Conservation (phyloP, 495 filamentous ascomycete genomes). For the Hyphodiscus hymeniophilus region DNA sequence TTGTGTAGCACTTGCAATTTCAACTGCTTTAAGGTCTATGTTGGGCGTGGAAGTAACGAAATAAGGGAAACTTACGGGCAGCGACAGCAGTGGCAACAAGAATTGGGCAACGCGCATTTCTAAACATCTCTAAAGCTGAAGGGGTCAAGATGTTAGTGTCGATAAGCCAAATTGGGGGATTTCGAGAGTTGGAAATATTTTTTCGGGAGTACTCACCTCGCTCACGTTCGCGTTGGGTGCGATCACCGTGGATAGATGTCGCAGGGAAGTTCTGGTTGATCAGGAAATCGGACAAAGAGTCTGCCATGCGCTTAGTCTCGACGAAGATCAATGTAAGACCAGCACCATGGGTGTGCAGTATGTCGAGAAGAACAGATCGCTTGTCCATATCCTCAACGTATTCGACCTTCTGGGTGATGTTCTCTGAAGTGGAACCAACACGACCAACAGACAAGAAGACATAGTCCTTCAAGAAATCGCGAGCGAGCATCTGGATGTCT, state of each 20-base stretch:
- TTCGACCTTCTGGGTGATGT: constrained; percentile 98
- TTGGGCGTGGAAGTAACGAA: constrained; percentile 25
- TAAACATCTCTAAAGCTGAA: constrained; percentile 96
- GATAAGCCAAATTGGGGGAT: too few relatives aligned
- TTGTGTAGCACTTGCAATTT: constrained; percentile 9
- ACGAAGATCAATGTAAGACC: constrained; percentile 97
- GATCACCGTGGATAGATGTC: constrained; percentile 97
- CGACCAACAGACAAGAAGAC: constrained; percentile 97
- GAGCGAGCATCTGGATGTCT: constrained; percentile 97
- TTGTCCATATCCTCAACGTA: constrained; percentile 97
- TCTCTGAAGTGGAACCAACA: constrained; percentile 99
- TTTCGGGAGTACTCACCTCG: too few relatives aligned
- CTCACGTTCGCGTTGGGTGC: constrained; percentile 98
- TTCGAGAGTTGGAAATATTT: too few relatives aligned
- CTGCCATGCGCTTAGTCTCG: constrained; percentile 99
- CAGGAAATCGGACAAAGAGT: constrained; percentile 92
- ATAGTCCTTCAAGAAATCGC: constrained; percentile 97
- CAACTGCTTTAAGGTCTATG: too few relatives aligned
- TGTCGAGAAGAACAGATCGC: constrained; percentile 93
- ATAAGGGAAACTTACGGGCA: constrained; percentile 45
- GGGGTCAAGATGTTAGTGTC: too few relatives aligned
- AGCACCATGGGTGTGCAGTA: constrained; percentile 87
- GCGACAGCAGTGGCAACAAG: constrained; percentile 96
- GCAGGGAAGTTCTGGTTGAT: constrained; percentile 97
- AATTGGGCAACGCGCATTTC: constrained; percentile 89